phyloP scores from a whole-genome alignment of 2,329 filamentous ascomycete species.

The Colletotrichum simmondsii region DNA sequence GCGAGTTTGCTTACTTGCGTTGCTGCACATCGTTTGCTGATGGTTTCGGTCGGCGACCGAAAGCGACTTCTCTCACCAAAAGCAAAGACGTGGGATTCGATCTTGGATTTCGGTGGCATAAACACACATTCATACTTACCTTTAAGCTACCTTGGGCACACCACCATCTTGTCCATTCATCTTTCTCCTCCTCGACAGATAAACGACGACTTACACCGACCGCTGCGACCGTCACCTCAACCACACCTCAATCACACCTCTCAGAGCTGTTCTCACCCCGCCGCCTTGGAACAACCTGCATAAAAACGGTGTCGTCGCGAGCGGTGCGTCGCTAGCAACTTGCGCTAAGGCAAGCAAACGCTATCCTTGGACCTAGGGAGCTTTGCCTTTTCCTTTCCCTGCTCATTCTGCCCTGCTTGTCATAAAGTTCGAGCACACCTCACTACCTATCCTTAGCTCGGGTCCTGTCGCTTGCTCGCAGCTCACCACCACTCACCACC shows the following conservation, averaged over 20 bases:
- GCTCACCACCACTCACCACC: conserved; percentile 3
- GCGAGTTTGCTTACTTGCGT: background rate
- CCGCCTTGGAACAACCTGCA: conserved; percentile 12
- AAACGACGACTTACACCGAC: background rate
- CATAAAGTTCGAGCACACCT: conserved; percentile 34
- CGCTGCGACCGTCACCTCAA: background rate
- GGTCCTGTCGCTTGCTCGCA: conserved; percentile 11
- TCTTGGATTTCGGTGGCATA: background rate
- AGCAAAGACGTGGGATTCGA: background rate
- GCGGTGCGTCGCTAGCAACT: conserved; percentile 32
- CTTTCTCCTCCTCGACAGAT: background rate
- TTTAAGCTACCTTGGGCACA: background rate
- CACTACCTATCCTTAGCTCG: conserved; percentile 1
- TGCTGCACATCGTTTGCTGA: background rate
- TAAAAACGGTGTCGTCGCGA: conserved; percentile 29
- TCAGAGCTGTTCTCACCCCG: background rate
- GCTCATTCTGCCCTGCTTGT: conserved; percentile 23
- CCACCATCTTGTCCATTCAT: background rate
- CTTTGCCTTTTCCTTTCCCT: background rate
- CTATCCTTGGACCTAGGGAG: background rate
- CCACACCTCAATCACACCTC: background rate
- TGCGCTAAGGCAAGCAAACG: conserved; percentile 29
- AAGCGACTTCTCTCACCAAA: conserved; percentile 7
- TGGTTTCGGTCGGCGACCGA: conserved; percentile 33
- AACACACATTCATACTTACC: background rate